Percentiles rank a stretch among this genome's conserved stretches.
These are phyloP conservation scores for Emydomyces testavorans DNA, from an alignment of 2,329 filamentous ascomycete species.

Conservation along the genomic window DNA sequence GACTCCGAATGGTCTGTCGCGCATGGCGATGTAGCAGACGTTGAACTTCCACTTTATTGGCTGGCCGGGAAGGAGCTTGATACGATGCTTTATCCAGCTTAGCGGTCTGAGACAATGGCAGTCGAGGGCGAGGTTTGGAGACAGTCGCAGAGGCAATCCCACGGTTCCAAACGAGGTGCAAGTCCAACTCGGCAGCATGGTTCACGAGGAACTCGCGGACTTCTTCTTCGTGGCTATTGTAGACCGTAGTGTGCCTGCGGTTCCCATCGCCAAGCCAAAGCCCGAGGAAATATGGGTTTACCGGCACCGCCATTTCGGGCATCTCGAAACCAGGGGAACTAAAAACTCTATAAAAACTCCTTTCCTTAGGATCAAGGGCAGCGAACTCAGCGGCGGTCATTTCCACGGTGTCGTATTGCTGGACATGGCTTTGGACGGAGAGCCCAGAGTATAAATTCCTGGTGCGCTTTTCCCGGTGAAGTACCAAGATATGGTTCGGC, in stretches of 20 bases:
- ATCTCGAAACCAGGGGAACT: constrained; percentile 26
- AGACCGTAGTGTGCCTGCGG: neutral
- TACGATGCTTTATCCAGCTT: neutral
- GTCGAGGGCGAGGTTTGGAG: neutral
- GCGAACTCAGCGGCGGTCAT: constrained; percentile 40
- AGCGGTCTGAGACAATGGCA: no score
- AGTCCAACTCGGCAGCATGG: constrained; percentile 14
- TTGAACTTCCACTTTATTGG: neutral
- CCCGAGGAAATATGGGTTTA: constrained; percentile 18
- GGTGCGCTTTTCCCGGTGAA: constrained; percentile 29
- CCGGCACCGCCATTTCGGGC: constrained; percentile 19
- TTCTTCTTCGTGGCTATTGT: constrained; percentile 10
- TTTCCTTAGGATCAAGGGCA: constrained; percentile 29
- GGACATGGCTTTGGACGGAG: no score
- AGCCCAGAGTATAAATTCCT: neutral
- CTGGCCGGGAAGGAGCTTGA: neutral
- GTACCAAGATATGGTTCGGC: constrained; percentile 40
- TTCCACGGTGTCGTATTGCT: constrained; percentile 37
- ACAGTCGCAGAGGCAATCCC: neutral
- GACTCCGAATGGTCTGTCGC: constrained; percentile 7
- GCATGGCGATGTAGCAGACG: neutral
- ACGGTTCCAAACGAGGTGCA: constrained; percentile 6
- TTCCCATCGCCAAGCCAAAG: constrained; percentile 19
- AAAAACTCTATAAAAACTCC: constrained; percentile 29
- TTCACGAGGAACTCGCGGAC: constrained; percentile 13